Base-by-base conservation (phyloP, 352 stramenopile species). In the Phytophthora colocasiae region DNA sequence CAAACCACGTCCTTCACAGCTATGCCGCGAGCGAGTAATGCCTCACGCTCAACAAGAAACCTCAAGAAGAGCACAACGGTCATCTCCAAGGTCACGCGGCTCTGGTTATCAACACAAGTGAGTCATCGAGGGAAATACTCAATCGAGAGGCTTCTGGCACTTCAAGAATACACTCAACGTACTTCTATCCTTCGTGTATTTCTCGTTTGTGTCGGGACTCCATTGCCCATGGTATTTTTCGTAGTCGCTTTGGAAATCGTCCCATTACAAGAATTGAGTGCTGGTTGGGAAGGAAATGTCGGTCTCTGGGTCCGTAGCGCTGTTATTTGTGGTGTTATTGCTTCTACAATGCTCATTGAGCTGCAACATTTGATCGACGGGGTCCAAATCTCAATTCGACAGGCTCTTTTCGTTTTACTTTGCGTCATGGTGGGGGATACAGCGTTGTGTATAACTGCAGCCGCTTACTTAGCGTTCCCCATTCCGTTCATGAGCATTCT, bases 81-180 rank as follows among this genome's bases (percentile, higher is more conserved):
- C 36, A 12, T 59, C 14, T 55, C 46, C 44, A 50, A 49, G 36
- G 39, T 64, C 31, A 55, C 43, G 34, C 54, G 47, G 1, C 22
- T 32, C 1, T 70, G 55, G 39, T n/a, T 54, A 6, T 49, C 54
- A 15, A 49, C 48, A 11, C 67, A 75, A 65, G 34, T 75, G 3
- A 68, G 57, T 22, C 50, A 75, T 27, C 46, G 62, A 11, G 67
- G 63, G 4, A 67, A 56, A 14, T 80, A 80, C 45, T 73, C 68
- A 34, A 69, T 80, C 29, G 69, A 80, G 49, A 43, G 69, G 11
- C 58, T 80, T 31, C 49, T 73, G 6, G 62, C 69, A 1, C 24
- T 80, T 36, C 45, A 56, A 14, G 48, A 69, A 19, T 80, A 78
- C 53, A 65, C 40, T 3, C 63, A 43, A 44, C 38, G 22, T 1